Conservation (phyloP, 2,329 filamentous ascomycete species). For the Coniella lustricola region DNA sequence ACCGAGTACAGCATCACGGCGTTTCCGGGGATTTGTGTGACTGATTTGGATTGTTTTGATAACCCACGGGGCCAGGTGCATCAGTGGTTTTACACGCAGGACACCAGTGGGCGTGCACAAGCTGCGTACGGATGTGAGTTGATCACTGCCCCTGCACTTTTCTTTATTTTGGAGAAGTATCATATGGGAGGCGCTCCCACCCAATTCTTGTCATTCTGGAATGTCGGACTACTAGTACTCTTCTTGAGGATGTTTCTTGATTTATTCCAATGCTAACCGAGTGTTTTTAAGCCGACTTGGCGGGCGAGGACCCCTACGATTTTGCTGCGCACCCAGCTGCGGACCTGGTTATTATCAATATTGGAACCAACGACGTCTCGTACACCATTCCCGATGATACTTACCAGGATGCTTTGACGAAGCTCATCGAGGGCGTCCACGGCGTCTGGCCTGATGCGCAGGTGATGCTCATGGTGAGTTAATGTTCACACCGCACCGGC, state of each 20-base stretch:
- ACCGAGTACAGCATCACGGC: constrained; percentile 52
- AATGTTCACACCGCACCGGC: too few species aligned
- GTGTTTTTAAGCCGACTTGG: constrained; percentile 14
- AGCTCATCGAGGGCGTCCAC: constrained; percentile 39
- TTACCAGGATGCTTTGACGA: constrained; percentile 35
- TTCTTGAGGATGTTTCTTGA: background rate
- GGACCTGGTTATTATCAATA: constrained; percentile 39
- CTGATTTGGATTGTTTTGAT: constrained; percentile 49
- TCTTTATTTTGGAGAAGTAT: background rate
- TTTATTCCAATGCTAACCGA: too few species aligned
- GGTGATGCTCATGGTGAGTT: constrained; percentile 35
- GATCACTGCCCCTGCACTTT: background rate
- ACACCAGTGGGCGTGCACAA: constrained; percentile 41
- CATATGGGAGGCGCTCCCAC: too few species aligned
- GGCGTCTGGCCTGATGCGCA: constrained; percentile 39
- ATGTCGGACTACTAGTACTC: too few species aligned
- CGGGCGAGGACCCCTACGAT: constrained; percentile 37
- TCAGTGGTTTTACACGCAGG: constrained; percentile 52
- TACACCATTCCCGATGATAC: constrained; percentile 29
- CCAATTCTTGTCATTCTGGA: too few species aligned
- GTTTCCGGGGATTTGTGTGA: constrained; percentile 51
- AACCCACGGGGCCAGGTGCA: constrained; percentile 41
- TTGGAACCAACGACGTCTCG: constrained; percentile 39
- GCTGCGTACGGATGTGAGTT: constrained; percentile 34
- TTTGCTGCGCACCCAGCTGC: constrained; percentile 35